Conservation (phyloP, 108 stramenopile genomes). For the Aurantiochytrium sp. region DNA sequence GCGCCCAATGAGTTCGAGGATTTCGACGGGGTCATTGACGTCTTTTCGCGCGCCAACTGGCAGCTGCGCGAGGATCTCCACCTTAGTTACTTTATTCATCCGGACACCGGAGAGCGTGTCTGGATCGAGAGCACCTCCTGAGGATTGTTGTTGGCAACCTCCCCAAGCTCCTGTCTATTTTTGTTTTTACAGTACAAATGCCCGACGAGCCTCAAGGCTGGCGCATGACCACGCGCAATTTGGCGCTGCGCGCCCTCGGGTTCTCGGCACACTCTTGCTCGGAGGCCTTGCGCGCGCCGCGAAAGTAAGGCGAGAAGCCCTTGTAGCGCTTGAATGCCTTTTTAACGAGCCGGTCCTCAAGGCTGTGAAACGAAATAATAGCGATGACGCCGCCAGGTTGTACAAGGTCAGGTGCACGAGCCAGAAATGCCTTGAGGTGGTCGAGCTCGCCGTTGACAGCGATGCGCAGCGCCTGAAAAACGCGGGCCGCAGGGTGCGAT, state of each 20-base stretch:
- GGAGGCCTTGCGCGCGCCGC: neutral
- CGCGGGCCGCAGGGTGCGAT: constrained; percentile 62
- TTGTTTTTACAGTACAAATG: too few relatives aligned
- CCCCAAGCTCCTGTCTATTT: too few relatives aligned
- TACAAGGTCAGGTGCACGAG: constrained; percentile 6
- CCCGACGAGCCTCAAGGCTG: too few relatives aligned
- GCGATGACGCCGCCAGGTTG: constrained; percentile 56
- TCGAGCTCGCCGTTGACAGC: constrained; percentile 77
- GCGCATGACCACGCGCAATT: constrained; percentile 11
- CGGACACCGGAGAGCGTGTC: neutral
- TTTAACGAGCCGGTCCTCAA: constrained; percentile 83
- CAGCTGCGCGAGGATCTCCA: neutral
- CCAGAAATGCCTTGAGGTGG: constrained; percentile 36
- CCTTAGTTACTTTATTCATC: neutral
- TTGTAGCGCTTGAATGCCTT: neutral
- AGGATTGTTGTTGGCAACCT: too few relatives aligned
- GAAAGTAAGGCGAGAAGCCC: too few relatives aligned
- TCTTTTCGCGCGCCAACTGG: neutral
- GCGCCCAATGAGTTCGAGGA: constrained; percentile 7
- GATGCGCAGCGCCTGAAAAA: constrained; percentile 81
- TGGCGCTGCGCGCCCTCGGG: constrained; percentile 35
- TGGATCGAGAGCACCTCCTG: neutral
- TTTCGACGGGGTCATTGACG: neutral
- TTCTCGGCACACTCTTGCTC: neutral
- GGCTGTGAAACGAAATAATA: constrained; percentile 82